Evolutionary conservation across 257 asterid species (phyloP).

Genomic region (Anisodus acutangulus): DNA sequence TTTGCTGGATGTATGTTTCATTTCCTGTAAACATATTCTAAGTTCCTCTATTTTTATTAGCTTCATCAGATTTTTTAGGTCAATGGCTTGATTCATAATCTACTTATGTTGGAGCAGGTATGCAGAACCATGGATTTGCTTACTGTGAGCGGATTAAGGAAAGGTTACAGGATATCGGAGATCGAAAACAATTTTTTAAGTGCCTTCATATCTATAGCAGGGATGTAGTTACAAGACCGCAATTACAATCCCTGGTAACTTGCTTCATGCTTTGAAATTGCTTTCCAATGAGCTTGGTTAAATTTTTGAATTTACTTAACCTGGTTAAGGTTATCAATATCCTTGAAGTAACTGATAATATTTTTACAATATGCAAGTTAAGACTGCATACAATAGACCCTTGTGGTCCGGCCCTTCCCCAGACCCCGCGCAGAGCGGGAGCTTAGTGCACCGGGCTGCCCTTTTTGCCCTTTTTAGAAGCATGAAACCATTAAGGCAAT

Average conservation of each 20-base stretch:
- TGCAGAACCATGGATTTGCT: constrained; percentile 57
- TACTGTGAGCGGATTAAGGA: constrained; percentile 64
- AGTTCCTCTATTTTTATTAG: background rate
- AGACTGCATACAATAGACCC: too few relatives aligned
- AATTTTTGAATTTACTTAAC: background rate
- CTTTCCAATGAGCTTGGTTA: constrained; percentile 29
- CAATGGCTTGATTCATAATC: constrained; percentile 30
- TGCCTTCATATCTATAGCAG: constrained; percentile 56
- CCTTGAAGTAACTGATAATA: background rate
- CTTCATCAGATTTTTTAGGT: background rate
- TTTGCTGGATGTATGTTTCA: constrained; percentile 10
- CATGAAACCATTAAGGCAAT: background rate
- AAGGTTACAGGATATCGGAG: constrained; percentile 54
- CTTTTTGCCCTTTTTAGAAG: background rate
- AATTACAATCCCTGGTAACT: constrained; percentile 62
- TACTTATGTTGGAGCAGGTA: constrained; percentile 51
- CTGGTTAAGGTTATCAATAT: constrained; percentile 7
- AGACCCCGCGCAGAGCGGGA: too few relatives aligned
- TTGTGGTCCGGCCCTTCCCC: too few relatives aligned
- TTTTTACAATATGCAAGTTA: too few relatives aligned
- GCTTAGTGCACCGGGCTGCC: too few relatives aligned
- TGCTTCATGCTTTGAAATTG: constrained; percentile 32
- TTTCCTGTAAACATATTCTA: constrained; percentile 4
- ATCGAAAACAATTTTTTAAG: constrained; percentile 54
- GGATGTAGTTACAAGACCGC: constrained; percentile 56